Evolutionary conservation across 768 basidiomycete genomes (phyloP).

Genomic region (Hydnomerulius pinastri): DNA sequence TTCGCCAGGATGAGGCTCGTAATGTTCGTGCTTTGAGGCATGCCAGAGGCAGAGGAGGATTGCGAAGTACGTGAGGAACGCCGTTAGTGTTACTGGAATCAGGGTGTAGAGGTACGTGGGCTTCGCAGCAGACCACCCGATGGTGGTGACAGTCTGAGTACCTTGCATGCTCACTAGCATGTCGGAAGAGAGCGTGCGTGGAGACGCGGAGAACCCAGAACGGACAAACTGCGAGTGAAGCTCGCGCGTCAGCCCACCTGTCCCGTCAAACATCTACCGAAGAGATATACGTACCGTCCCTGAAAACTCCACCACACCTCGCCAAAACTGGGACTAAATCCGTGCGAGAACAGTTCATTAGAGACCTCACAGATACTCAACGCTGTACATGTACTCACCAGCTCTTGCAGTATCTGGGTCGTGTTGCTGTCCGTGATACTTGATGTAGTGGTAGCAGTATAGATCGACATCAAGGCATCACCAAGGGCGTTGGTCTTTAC

Average conservation of each 20-base stretch:
- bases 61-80: background rate
- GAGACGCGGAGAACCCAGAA: background rate
- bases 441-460: too few relatives aligned
- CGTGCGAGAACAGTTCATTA: too few relatives aligned
- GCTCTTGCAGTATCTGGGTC: too few relatives aligned
- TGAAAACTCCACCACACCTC: background rate
- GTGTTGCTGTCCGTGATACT: too few relatives aligned
- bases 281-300: background rate
- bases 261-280: background rate
- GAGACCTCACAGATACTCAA: too few relatives aligned
- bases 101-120: background rate
- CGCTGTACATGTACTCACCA: too few relatives aligned
- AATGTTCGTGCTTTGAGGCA: background rate
- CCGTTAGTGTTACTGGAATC: background rate
- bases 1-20: background rate
- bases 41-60: background rate
- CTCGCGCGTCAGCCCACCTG: too few relatives aligned
- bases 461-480: conserved; percentile 1
- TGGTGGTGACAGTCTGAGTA: background rate
- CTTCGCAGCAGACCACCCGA: background rate
- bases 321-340: conserved; percentile 1
- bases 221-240: background rate
- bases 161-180: background rate
- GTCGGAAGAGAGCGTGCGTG: background rate
- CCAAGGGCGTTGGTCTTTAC: conserved; percentile 2